Evolutionary conservation across 306 rosid species (phyloP).

Genomic region (Castanea mollissima): DNA sequence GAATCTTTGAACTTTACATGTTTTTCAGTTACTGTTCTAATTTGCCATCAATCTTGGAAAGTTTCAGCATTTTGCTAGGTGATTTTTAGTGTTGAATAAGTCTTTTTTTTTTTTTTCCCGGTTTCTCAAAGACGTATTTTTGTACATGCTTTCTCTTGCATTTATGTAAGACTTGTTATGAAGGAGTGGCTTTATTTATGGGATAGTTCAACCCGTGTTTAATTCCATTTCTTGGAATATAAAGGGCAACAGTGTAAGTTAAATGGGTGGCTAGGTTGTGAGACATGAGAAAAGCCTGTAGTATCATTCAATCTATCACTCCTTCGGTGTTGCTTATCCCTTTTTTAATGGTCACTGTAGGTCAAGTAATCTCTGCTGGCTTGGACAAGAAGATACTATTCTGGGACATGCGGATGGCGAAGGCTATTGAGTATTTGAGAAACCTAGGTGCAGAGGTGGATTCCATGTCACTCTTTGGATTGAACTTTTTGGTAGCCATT

Average conservation of each 20-base stretch:
- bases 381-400: constrained; percentile 60
- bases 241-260: not conserved
- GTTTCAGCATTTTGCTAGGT: not conserved
- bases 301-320: not conserved
- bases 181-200: not conserved
- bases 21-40: constrained; percentile 18
- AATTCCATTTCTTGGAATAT: not conserved
- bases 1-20: constrained; percentile 30
- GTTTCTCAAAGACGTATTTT: not conserved
- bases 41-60: not conserved
- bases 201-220: not conserved
- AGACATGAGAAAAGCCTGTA: not conserved
- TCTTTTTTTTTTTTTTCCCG: not conserved
- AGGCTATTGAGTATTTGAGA: constrained; percentile 33
- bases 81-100: not conserved
- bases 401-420: constrained; percentile 60
- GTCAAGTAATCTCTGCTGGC: constrained; percentile 73
- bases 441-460: constrained; percentile 53
- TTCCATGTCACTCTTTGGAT: constrained; percentile 70
- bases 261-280: not conserved
- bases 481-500: constrained; percentile 46
- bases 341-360: constrained; percentile 33
- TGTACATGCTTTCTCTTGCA: not conserved
- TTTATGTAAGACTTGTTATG: not conserved
- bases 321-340: not conserved